Conservation (phyloP, 2,329 filamentous ascomycete genomes). For the Ceratocystis papillata region DNA sequence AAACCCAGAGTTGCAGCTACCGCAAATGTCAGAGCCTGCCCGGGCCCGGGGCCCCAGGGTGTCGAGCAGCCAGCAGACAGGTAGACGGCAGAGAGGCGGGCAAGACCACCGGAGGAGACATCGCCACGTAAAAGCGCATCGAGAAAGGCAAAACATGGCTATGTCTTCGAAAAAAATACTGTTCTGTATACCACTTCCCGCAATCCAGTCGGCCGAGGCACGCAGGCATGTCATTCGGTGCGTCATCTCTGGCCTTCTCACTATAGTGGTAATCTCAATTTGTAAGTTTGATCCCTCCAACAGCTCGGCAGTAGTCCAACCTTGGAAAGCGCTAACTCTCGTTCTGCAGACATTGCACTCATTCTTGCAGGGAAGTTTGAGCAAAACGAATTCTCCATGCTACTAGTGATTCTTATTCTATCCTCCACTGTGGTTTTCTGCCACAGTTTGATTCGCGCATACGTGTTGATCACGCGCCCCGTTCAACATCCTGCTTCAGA, state of each 20-base stretch:
- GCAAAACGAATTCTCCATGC: constrained; percentile 63
- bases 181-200: constrained; percentile 39
- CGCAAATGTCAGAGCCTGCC: constrained; percentile 27
- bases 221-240: constrained; percentile 48
- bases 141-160: background rate
- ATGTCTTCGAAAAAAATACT: constrained; percentile 33
- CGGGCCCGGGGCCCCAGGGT: background rate
- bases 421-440: constrained; percentile 68
- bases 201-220: constrained; percentile 43
- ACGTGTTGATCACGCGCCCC: constrained; percentile 50
- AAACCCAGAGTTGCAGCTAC: constrained; percentile 41
- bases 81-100: background rate
- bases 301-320: background rate
- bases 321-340: constrained; percentile 10
- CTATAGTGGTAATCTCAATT: constrained; percentile 48
- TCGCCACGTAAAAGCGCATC: background rate
- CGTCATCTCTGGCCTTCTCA: constrained; percentile 54
- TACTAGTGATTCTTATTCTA: constrained; percentile 68
- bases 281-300: constrained; percentile 44
- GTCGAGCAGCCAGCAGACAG: background rate
- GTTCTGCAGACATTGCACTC: constrained; percentile 57
- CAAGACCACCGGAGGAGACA: background rate
- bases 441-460: constrained; percentile 64
- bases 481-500: constrained; percentile 29
- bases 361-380: constrained; percentile 53